phyloP scores from a whole-genome alignment of 768 basidiomycete species.

The Strobilomyces echinocephalus region DNA sequence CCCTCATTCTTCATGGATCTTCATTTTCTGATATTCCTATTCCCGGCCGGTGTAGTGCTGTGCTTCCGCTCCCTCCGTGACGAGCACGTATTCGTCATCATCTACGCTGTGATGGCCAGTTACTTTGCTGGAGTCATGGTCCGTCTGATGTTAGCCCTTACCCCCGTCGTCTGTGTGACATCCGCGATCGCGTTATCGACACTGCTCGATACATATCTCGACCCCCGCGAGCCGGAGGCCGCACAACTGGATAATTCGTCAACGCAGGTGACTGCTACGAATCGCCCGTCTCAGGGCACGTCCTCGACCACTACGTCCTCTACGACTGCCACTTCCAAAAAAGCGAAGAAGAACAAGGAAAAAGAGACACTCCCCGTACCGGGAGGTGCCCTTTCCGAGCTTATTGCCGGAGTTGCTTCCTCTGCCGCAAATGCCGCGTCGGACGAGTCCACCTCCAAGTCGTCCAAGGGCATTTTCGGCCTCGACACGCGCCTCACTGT shows the following conservation, averaged over 20 bases:
- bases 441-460: slow-evolving; percentile 6
- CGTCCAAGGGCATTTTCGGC: slow-evolving; percentile 68
- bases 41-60: slow-evolving; percentile 92
- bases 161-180: slow-evolving; percentile 92
- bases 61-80: slow-evolving; percentile 94
- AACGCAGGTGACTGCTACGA: slow-evolving; percentile 2
- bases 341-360: slow-evolving; percentile 55
- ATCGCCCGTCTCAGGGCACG: slow-evolving; percentile 14
- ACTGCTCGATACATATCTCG: slow-evolving; percentile 85
- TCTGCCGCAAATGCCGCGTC: slow-evolving; percentile 26
- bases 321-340: slow-evolving; percentile 29
- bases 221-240: slow-evolving; percentile 65
- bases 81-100: slow-evolving; percentile 97
- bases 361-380: slow-evolving; percentile 43
- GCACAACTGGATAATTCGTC: slow-evolving; percentile 8
- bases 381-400: slow-evolving; percentile 35
- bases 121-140: slow-evolving; percentile 99
- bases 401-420: slow-evolving; percentile 38
- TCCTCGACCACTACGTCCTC: slow-evolving; percentile 26
- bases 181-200: slow-evolving; percentile 88
- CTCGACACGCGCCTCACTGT: slow-evolving; percentile 78
- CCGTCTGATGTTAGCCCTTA: slow-evolving; percentile 94
- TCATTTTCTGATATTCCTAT: slow-evolving; percentile 94
- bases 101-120: slow-evolving; percentile 91
- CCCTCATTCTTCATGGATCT: slow-evolving; percentile 99